A percentile compares a stretch with the other conserved stretches of the same genome.
phyloP scores from a whole-genome alignment of 202 grass and related monocot genomes.

The Schoenoplectus triqueter region DNA sequence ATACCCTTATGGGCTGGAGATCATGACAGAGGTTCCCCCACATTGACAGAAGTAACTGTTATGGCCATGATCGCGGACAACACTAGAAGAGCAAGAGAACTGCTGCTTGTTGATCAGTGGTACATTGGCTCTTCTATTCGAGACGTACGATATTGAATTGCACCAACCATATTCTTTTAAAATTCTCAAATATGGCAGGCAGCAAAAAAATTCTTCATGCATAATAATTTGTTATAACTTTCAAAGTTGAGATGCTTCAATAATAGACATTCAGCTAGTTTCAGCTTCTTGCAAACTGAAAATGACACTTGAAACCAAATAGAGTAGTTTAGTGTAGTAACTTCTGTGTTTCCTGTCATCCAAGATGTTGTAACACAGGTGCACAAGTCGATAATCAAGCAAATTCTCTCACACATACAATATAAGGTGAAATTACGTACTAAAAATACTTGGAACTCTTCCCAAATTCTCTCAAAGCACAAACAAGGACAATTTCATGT shows the following conservation, averaged over 20 bases:
- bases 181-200: neutral
- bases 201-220: neutral
- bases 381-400: neutral
- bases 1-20: neutral
- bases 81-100: neutral
- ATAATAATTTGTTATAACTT: neutral
- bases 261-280: slow-evolving; percentile 1
- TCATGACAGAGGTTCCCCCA: neutral
- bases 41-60: neutral
- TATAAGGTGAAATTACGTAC: slow-evolving; percentile 3
- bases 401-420: neutral
- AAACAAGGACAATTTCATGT: slow-evolving; percentile 2
- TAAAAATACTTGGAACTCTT: neutral
- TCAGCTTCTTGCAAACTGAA: neutral
- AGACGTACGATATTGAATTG: neutral
- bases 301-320: neutral
- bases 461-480: neutral
- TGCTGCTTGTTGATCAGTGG: neutral
- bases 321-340: neutral
- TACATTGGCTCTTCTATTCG: neutral
- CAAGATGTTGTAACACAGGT: slow-evolving; percentile 12
- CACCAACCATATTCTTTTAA: neutral
- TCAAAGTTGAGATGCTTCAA: slow-evolving; percentile 19
- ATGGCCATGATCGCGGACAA: neutral
- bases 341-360: neutral